Percentiles rank a stretch among this genome's conserved stretches.
Conservation (phyloP, 176 grass and related monocot genomes). For the Bothriochloa decipiens region DNA sequence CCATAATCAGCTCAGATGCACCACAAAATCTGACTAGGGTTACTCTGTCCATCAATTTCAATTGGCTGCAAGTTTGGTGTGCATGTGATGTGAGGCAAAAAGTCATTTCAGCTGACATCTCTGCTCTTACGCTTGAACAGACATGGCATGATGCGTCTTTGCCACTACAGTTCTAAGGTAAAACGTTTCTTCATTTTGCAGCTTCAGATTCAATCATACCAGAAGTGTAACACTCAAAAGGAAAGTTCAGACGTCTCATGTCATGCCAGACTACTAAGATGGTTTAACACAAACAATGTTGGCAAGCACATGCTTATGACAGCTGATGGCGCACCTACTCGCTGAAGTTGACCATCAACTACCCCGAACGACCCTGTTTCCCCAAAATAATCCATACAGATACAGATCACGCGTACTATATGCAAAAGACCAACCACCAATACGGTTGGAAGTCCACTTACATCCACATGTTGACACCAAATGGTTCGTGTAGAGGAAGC, state of each 20-base stretch:
- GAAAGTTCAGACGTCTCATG: conserved; percentile 44
- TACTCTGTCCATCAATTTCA: too few species aligned
- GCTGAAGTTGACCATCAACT: conserved; percentile 54
- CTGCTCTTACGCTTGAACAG: not conserved
- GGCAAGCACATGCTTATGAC: conserved; percentile 55
- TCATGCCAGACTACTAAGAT: conserved; percentile 31
- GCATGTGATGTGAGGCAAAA: not conserved
- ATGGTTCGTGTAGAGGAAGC: not conserved
- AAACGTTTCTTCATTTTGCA: conserved; percentile 17
- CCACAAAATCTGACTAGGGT: too few species aligned
- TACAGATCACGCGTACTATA: conserved; percentile 5
- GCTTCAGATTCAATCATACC: conserved; percentile 11
- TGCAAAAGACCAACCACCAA: not conserved
- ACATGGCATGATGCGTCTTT: not conserved
- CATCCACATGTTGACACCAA: conserved; percentile 33
- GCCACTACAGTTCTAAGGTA: conserved; percentile 1
- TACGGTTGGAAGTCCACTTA: not conserved
- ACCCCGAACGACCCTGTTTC: conserved; percentile 2
- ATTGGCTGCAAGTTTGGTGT: not conserved
- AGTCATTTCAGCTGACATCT: conserved; percentile 5
- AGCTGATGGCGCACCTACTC: conserved; percentile 47
- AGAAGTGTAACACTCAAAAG: not conserved
- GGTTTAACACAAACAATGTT: conserved; percentile 39
- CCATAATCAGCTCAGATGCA: not conserved
- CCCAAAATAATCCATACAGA: conserved; percentile 30